Evolutionary conservation across 1,284 basidiomycete species (phyloP).

Genomic region (Serendipita sp.): DNA sequence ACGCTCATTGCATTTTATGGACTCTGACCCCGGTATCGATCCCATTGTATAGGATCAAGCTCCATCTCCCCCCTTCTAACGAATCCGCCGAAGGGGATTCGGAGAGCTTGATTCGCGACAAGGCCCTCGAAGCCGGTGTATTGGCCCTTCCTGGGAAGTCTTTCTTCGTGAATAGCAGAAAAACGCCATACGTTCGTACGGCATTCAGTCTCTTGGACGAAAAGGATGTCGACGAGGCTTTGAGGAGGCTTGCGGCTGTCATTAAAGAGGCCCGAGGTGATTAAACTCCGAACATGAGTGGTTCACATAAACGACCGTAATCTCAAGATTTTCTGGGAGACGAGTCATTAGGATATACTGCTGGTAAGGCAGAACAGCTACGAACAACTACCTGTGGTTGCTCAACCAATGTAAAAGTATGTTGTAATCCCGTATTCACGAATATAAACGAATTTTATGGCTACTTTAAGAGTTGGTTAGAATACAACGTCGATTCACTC

Average conservation of each 20-base stretch:
- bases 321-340: neutral
- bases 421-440: too few species aligned
- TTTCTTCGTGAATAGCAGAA: conserved; percentile 59
- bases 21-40: neutral
- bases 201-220: conserved; percentile 65
- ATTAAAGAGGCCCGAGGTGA: conserved; percentile 27
- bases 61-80: conserved; percentile 27
- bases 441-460: too few species aligned
- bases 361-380: conserved; percentile 38
- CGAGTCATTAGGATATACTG: too few species aligned
- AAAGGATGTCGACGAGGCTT: conserved; percentile 59
- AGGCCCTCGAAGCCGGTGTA: conserved; percentile 70
- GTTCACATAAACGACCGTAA: neutral
- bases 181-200: conserved; percentile 62
- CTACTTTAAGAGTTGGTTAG: too few species aligned
- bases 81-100: conserved; percentile 46
- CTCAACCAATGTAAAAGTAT: too few species aligned
- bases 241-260: conserved; percentile 50
- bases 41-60: conserved; percentile 42
- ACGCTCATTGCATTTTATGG: conserved; percentile 11
- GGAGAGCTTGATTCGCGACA: conserved; percentile 58
- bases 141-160: conserved; percentile 74
- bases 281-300: too few species aligned
- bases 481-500: neutral
- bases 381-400: conserved; percentile 52